Evolutionary conservation across 768 basidiomycete genomes (phyloP), one percentile per base, ranked within the genome.

Genomic region (Calocybe gangraenosa): DNA sequence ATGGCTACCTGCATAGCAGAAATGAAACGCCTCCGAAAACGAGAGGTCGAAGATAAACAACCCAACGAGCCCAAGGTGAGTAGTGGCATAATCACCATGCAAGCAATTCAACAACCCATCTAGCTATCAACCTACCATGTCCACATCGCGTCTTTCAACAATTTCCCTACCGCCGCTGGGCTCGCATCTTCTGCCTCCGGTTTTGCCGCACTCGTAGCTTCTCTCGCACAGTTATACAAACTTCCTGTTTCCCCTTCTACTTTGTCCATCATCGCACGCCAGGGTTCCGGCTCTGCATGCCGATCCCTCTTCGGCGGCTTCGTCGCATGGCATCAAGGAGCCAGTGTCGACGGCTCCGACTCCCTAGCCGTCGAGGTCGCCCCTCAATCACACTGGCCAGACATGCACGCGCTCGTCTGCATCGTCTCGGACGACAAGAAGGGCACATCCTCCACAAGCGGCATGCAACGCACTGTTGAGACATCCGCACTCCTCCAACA

Each of bases 121-220:
- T 56, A 89, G 84, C 65, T 94, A 30, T 87, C 92, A 0, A 54
- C 69, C 13, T 88, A 70, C 64, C 68, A 76, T 14, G 79, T 98
- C 3, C 93, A 92, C 69, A 92, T 99, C 57, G 81, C 82, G 46
- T 98, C 95, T 6, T 84, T 81, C 70, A 99, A 99, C 77, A 98
- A 98, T 73, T 98, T 99, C 75, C 96, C 96, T 22, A 99, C 96
- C 11, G 96, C 96, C 11, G 96, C 96, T 0, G 96, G 96, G 3
- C 82, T 99, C 36, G 96, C 96, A 1, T 97, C 94, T 1, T 97
- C 94, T 25, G 96, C 96, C 0, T 91, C 93, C 0, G 96, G 96
- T 13, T 94, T 98, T 57, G 95, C 96, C 3, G 96, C 96, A 0
- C 85, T 99, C 32, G 87, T 92, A 20, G 76, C 86, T 10, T 96